Percentiles rank a stretch among this genome's conserved stretches.
Conservation (phyloP, 192 early-diverging fungal species). For the Glomus cerebriforme region DNA sequence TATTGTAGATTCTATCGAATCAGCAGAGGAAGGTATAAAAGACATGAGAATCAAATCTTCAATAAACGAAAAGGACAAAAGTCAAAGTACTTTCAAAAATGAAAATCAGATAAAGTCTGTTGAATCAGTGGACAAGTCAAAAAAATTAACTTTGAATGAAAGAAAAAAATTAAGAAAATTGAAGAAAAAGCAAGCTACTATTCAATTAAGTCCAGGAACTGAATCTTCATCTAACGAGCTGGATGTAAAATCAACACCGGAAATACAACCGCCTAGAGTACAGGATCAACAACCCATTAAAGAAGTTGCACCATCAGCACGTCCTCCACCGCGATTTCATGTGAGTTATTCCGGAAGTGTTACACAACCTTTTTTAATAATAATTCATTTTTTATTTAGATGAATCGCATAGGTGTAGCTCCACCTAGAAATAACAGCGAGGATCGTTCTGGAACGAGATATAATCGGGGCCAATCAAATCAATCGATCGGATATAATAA, state of each 20-base stretch:
- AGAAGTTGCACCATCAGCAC: neutral
- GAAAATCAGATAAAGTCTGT: neutral
- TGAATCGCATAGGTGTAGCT: neutral
- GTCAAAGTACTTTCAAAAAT: neutral
- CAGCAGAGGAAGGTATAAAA: neutral
- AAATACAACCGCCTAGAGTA: neutral
- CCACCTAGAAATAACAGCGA: neutral
- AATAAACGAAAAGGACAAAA: neutral
- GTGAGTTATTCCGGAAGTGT: neutral
- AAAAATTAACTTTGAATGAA: neutral
- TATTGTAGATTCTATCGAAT: neutral
- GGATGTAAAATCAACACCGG: neutral
- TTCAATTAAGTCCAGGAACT: neutral
- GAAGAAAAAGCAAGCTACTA: neutral
- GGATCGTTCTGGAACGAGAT: neutral
- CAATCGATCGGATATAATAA: neutral
- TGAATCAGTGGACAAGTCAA: neutral
- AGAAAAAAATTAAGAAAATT: conserved; percentile 6
- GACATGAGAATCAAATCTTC: neutral
- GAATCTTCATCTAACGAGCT: conserved; percentile 3
- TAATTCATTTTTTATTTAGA: neutral
- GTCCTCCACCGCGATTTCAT: neutral
- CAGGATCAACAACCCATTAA: neutral
- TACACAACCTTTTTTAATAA: neutral
- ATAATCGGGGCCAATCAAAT: neutral